phyloP scores from a whole-genome alignment of 495 filamentous ascomycete genomes.

The Halenospora varia region DNA sequence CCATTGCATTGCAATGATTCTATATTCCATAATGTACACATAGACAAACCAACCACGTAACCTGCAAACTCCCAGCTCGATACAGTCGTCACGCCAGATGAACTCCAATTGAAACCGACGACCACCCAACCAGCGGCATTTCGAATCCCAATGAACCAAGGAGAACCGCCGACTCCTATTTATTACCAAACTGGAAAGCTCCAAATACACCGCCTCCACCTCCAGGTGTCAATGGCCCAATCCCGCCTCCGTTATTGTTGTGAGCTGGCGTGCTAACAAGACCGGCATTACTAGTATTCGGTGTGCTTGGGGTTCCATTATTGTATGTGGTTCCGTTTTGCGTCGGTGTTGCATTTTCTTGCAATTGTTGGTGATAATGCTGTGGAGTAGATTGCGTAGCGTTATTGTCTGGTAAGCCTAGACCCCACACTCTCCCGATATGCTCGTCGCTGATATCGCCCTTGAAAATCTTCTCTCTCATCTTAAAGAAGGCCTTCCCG shows the following conservation, averaged over 20 bases:
- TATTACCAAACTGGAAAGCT: constrained; percentile 38
- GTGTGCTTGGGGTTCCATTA: constrained; percentile 67
- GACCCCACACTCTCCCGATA: constrained; percentile 82
- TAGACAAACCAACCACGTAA: constrained; percentile 3
- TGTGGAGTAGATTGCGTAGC: constrained; percentile 27
- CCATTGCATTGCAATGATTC: not conserved
- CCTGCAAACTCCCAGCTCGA: not conserved
- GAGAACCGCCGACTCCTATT: constrained; percentile 19
- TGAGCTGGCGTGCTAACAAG: constrained; percentile 57
- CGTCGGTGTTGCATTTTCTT: constrained; percentile 42
- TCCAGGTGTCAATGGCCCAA: constrained; percentile 66
- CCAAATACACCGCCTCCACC: constrained; percentile 62
- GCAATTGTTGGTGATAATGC: constrained; percentile 26
- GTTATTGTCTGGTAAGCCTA: constrained; percentile 44
- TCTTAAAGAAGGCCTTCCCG: constrained; percentile 87
- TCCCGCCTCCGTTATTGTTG: constrained; percentile 43
- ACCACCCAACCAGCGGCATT: constrained; percentile 2
- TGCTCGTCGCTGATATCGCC: constrained; percentile 74
- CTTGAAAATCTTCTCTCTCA: constrained; percentile 79
- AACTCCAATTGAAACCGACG: constrained; percentile 9
- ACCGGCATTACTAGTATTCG: constrained; percentile 51
- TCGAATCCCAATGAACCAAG: not conserved
- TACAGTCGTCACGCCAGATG: constrained; percentile 6
- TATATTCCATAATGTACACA: constrained; percentile 20
- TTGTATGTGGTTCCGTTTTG: constrained; percentile 44